Base-by-base conservation (phyloP, 768 basidiomycete species). In the Exsudoporus frostii region DNA sequence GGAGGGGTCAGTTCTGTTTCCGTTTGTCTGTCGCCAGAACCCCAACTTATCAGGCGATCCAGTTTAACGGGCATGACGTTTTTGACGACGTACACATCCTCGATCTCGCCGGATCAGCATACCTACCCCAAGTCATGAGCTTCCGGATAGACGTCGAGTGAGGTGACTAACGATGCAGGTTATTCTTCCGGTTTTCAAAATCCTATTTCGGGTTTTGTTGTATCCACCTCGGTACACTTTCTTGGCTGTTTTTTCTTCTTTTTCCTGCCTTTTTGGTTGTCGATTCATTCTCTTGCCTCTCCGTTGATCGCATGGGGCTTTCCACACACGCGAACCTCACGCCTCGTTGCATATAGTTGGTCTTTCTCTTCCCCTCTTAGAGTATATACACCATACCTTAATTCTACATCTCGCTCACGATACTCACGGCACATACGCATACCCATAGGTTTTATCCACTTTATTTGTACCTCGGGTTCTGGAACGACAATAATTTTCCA, bases 111-210 rank as follows among this genome's bases (percentile, higher is more conserved):
- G 90, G 88, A 10, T 81, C 85, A 5, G 92, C 91, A 34, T 97
- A 95, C 71, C 73, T 96, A 20, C 92, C 93, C 0, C 93, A 96
- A 67, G 90, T 93, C 10, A 91, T 88, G 55, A 85, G 85, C 67
- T 88, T 86, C 64, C 75, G 73, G 30, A 79, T 89, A 61, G 82
- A 85, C 39, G 65, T 74, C 1, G 55, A 55, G 19, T 70, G 48
- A 65, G 33, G 53, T 38, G 50, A 49, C 25, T 15, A 2, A 45
- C 22, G 42, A 25, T 45, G 20, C 34, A 38, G 40, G 24, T 30
- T 4, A 4, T 32, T 14, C 9, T 48, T 42, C 11, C 19, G 38
- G 9, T 33, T 37, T 33, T 24, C 22, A 57, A 49, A 48, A 8
- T 20, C n/a, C 15, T 24, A 34, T 32, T 40, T 27, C 30, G 27